A percentile compares a stretch with the other conserved stretches of the same genome.
phyloP scores from a whole-genome alignment of 495 filamentous ascomycete species.

The Penicillium nucicola region DNA sequence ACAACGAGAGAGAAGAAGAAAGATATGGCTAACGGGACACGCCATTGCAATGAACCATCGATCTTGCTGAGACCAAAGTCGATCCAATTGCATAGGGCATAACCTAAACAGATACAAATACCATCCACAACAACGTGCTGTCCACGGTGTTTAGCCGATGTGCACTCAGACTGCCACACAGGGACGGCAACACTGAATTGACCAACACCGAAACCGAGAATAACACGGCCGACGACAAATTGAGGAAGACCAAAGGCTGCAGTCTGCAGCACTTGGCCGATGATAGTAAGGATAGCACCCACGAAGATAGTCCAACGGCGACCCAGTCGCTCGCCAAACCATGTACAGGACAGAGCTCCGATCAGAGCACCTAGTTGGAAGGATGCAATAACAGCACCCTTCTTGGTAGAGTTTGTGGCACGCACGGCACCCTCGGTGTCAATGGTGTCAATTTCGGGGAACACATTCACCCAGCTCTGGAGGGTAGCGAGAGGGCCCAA shows the following conservation, averaged over 20 bases:
- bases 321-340: constrained; percentile 47
- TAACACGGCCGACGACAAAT: constrained; percentile 38
- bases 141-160: constrained; percentile 34
- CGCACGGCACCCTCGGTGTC: constrained; percentile 21
- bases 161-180: constrained; percentile 49
- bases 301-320: constrained; percentile 54
- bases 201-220: constrained; percentile 45
- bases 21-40: constrained; percentile 46
- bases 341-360: constrained; percentile 38
- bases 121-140: constrained; percentile 35
- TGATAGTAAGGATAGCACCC: constrained; percentile 44
- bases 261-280: constrained; percentile 52
- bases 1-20: constrained; percentile 61
- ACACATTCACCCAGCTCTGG: constrained; percentile 25
- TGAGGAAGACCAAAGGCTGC: constrained; percentile 40
- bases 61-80: constrained; percentile 42
- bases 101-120: constrained; percentile 51
- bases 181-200: constrained; percentile 43
- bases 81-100: constrained; percentile 38
- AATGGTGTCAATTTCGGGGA: constrained; percentile 32
- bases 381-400: constrained; percentile 38
- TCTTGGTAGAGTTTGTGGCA: constrained; percentile 26
- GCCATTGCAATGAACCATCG: constrained; percentile 34
- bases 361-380: constrained; percentile 43
- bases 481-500: constrained; percentile 25